phyloP scores from a whole-genome alignment of 495 filamentous ascomycete genomes.

The Annulohypoxylon stygium region DNA sequence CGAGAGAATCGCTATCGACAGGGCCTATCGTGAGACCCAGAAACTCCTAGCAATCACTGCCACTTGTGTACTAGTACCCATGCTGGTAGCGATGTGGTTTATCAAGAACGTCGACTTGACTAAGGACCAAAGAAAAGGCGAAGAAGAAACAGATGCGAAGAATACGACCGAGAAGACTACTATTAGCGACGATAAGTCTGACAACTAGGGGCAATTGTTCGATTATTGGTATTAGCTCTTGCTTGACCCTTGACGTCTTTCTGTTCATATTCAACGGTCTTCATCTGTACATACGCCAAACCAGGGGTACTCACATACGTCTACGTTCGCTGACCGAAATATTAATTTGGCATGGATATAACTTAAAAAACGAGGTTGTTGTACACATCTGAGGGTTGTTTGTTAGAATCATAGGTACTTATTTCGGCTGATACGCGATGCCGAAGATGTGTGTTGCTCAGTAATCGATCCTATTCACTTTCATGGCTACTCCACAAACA shows the following conservation, averaged over 20 bases:
- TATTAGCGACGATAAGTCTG: neutral
- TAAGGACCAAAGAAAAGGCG: neutral
- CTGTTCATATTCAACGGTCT: neutral
- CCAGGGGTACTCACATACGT: neutral
- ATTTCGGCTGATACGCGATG: neutral
- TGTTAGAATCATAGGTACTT: neutral
- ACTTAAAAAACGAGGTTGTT: neutral
- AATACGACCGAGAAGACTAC: neutral
- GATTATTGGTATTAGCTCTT: neutral
- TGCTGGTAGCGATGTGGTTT: conserved; percentile 1
- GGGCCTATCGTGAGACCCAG: neutral
- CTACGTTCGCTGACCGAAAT: neutral
- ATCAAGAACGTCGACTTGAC: conserved; percentile 3
- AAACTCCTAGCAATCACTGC: neutral
- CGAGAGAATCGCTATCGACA: neutral
- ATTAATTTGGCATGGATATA: neutral
- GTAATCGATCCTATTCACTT: neutral
- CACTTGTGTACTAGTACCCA: neutral
- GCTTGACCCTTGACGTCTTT: neutral
- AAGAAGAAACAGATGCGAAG: neutral
- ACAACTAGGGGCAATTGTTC: neutral
- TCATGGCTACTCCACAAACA: neutral
- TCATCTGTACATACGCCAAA: neutral
- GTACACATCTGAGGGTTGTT: neutral
- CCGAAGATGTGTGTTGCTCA: neutral